Conservation (phyloP, 495 filamentous ascomycete species). For the Talaromyces proteolyticus region DNA sequence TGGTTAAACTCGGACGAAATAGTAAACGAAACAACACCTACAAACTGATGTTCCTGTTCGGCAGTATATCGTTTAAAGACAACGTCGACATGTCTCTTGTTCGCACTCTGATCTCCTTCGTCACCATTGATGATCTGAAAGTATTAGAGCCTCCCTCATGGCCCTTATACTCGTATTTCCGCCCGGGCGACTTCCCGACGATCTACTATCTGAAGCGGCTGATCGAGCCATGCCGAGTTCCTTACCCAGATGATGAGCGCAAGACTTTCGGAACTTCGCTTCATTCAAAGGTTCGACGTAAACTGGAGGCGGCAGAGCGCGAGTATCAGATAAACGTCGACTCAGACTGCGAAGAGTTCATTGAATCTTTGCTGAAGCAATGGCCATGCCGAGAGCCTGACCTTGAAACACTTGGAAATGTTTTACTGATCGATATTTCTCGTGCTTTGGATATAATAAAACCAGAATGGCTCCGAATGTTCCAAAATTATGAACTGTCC, state of each 20-base stretch:
- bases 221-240: background rate
- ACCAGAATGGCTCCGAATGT: conserved; percentile 44
- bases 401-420: conserved; percentile 7
- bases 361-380: background rate
- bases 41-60: conserved; percentile 37
- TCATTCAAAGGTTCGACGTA: background rate
- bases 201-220: background rate
- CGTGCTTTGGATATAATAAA: conserved; percentile 27
- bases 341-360: background rate
- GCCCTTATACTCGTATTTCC: background rate
- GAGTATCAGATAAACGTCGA: background rate
- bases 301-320: background rate
- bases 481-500: conserved; percentile 37
- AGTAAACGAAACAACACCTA: conserved; percentile 18
- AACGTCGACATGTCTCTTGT: conserved; percentile 27
- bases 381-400: conserved; percentile 29
- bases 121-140: conserved; percentile 26
- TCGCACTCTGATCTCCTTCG: conserved; percentile 26
- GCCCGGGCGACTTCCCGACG: background rate
- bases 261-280: background rate
- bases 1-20: conserved; percentile 16
- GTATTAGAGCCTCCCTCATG: conserved; percentile 18
- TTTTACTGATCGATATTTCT: conserved; percentile 22
- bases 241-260: background rate
- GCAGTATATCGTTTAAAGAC: conserved; percentile 26